Base-by-base conservation (phyloP, 805 yeast species). In the Starmerella floricola region DNA sequence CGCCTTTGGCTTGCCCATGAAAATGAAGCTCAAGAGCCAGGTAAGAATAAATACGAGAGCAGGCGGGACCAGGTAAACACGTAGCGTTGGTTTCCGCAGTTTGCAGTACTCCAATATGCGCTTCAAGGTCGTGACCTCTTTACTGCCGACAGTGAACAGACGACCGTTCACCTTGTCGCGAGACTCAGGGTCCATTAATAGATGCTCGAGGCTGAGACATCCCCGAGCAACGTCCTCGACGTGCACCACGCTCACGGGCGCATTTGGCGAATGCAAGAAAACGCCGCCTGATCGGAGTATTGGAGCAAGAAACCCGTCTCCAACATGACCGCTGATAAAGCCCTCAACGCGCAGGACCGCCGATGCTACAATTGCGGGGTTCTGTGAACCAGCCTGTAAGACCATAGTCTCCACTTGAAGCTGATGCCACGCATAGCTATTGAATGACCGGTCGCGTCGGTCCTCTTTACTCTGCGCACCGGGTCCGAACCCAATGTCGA, bases 171-270 rank as follows among this genome's bases (percentile, higher is more conserved):
- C 44, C 18, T 38, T 15, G 2, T 15, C 31, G 8, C 44, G 44
- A 2, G 57, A 45, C 2, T 36, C 40, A 18, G 56, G 56, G 39
- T 55, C 56, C 19, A 47, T 39, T 20, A 54, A 48, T 32, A 37
- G 38, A 31, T 47, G 43, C 40, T 55, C 60, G 11, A 53, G 44
- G 58, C 69, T 51, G 61, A 73, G 20, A 66, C 71, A 49, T 58
- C 70, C 41, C 64, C 72, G 41, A 58, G 67, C 58, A 45, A 57
- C 50, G 36, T 57, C 62, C 43, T 57, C 62, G 6, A 57, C 60
- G 28, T 57, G 54, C 55, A 66, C 42, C 52, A 57, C 26, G 4
- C 53, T 36, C 15, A 57, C 31, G 3, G 60, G 60, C 10, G 49
- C 47, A 16, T 42, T 38, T 40, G 49, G 37, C 12, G 55, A 49